Base-by-base conservation (phyloP, 2,329 filamentous ascomycete genomes). In the Onygenales sp. region DNA sequence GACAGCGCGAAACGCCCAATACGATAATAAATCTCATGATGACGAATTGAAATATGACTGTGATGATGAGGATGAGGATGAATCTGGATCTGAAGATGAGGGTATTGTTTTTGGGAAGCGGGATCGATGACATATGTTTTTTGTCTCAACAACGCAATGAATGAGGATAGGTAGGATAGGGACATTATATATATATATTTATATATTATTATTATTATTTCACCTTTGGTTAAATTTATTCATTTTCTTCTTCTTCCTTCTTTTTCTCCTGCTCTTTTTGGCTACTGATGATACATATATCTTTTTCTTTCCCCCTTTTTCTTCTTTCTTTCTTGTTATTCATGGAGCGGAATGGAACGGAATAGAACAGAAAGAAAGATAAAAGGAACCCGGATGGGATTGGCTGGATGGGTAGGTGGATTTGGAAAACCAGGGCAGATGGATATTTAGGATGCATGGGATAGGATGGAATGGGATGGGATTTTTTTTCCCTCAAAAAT, bases 21-120 rank as follows among this genome's bases (percentile, higher is more conserved):
- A 53, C 2, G 62, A 62, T 7, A 59, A 61, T 9, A 59, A 57
- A 6, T 10, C 44, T 3, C 65, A 72, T 54, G 70, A 71, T 43
- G 68, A 71, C 35, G 67, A 71, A 52, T 64, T 62, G 36, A 63
- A 63, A 43, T 71, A 72, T 54, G 70, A 72, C 56, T 72, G 68
- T 51, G 69, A 72, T 50, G 69, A 72, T 50, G 71, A 73, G 58
- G 64, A 72, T 36, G 69, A 64, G 31, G 61, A 61, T 11, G 61
- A 67, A 66, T 36, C 65, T 38, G 69, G 72, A 17, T 72, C 70
- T 2, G 71, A 72, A 58, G 71, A 73, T 36, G 71, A 73, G 63
- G 69, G 63, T 2, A 65, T 73, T 36, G 61, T 71, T 21, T 69
- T 73, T 55, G 69, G 70, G 32, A 70, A 67, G 54, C 47, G 36